Base-by-base conservation (phyloP, 345 rosid genomes). In the Lagerstroemia speciosa region DNA sequence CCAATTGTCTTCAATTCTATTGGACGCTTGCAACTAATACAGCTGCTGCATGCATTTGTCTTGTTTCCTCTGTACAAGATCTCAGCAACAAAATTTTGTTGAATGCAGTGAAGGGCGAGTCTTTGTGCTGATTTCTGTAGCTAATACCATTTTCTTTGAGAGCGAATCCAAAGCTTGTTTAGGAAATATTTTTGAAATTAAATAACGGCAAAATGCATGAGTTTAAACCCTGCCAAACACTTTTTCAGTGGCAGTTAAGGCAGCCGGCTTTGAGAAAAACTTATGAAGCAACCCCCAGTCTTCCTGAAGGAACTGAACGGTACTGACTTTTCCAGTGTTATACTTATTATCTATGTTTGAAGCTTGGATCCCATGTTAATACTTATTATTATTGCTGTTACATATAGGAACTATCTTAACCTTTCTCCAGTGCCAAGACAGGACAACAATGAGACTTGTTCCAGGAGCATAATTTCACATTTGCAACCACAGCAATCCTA, bases 91-190 rank as follows among this genome's bases (percentile, higher is more conserved):
- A 32, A n/a, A 74, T 84, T 31, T 80, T 88, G 43, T 69, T 83
- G 67, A 86, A 88, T 75, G 86, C 89, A 27, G 68, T 88, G 22
- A 77, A 77, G 78, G 90, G 90, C 86, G 67, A 70, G 77, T 8
- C 33, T 17, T 48, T 11, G 33, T 27, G 3, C 32, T 29, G 12
- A 27, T 58, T 52, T 12, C 34, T 53, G 60, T n/a, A 5, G 60
- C 60, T n/a, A 10, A 22, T n/a, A n/a, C 8, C 10, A 53, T 53
- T n/a, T 24, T 34, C 4, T 34, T 46, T 67, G 26, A 32, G 24
- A n/a, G 14, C 11, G 36, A 37, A 53, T 64, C 5, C 14, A 33
- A 24, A 30, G 64, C 36, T 27, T 61, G 19, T 27, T 3, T 19
- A 61, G 6, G 7, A 22, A 55, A 10, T 55, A 1, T 29, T 61